Evolutionary conservation across 1,139 yeast species (phyloP).

Genomic region (Yamadazyma triangularis): DNA sequence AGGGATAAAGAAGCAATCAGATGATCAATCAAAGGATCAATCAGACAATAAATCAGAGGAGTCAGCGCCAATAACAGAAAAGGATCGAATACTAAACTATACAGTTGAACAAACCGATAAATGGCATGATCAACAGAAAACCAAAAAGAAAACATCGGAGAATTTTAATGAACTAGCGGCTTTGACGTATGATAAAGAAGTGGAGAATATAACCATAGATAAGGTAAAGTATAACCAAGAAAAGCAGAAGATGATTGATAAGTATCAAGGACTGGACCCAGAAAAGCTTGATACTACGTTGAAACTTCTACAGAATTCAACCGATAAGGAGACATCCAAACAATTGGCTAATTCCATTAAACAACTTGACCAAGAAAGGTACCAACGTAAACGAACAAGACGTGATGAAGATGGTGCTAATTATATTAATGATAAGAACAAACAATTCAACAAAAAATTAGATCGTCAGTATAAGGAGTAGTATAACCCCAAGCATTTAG

Average conservation of each 20-base stretch:
- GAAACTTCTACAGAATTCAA: no score
- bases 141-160: slow-evolving; percentile 15
- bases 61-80: slow-evolving; percentile 2
- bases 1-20: no score
- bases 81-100: slow-evolving; percentile 42
- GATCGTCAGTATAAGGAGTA: slow-evolving; percentile 42
- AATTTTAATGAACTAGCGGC: slow-evolving; percentile 54
- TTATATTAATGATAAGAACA: slow-evolving; percentile 70
- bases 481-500: no score
- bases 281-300: background rate
- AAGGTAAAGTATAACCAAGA: slow-evolving; percentile 31
- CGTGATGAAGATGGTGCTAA: slow-evolving; percentile 27
- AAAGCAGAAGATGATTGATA: slow-evolving; percentile 3
- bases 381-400: slow-evolving; percentile 21
- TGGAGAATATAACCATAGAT: slow-evolving; percentile 36
- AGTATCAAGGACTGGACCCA: background rate
- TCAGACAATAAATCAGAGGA: slow-evolving; percentile 3
- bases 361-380: slow-evolving; percentile 29
- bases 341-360: slow-evolving; percentile 2
- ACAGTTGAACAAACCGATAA: slow-evolving; percentile 64
- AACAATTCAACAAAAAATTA: slow-evolving; percentile 71
- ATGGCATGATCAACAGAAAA: slow-evolving; percentile 50
- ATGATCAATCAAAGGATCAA: background rate
- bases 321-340: background rate
- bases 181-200: slow-evolving; percentile 46